phyloP scores from a whole-genome alignment of 257 asterid genomes.

The Solanum lycopersicoides region DNA sequence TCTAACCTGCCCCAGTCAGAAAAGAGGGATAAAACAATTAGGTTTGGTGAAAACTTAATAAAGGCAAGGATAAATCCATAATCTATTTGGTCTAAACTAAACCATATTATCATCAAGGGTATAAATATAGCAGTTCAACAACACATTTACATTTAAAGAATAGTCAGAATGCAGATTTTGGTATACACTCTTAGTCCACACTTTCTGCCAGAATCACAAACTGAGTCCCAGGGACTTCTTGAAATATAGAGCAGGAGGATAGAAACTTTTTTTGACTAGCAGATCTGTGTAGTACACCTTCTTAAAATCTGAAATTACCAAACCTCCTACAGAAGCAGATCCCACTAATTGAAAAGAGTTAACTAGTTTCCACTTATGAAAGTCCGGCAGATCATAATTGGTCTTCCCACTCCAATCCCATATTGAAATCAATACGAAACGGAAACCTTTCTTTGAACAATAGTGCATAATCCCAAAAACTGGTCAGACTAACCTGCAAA shows the following conservation, averaged over 20 bases:
- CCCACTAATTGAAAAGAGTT: not conserved
- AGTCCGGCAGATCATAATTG: not conserved
- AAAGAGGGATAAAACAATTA: not conserved
- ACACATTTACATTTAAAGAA: not conserved
- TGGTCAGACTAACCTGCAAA: not conserved
- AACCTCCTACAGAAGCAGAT: not conserved
- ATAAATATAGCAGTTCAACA: not conserved
- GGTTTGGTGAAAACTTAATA: not conserved
- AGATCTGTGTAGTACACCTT: not conserved
- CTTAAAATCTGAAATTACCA: not conserved
- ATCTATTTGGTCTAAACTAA: not conserved
- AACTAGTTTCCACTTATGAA: not conserved
- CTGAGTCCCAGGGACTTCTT: not conserved
- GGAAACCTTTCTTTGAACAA: not conserved
- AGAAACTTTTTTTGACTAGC: not conserved
- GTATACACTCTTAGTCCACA: not conserved
- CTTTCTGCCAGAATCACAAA: not conserved
- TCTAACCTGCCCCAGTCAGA: conserved; percentile 45
- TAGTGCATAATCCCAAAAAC: not conserved
- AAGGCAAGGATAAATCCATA: not conserved
- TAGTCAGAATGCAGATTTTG: not conserved
- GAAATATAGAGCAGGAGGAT: not conserved
- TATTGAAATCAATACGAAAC: not conserved
- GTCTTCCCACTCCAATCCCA: not conserved
- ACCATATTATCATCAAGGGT: not conserved